phyloP scores from a whole-genome alignment of 345 rosid species.

The Turnera subulata region DNA sequence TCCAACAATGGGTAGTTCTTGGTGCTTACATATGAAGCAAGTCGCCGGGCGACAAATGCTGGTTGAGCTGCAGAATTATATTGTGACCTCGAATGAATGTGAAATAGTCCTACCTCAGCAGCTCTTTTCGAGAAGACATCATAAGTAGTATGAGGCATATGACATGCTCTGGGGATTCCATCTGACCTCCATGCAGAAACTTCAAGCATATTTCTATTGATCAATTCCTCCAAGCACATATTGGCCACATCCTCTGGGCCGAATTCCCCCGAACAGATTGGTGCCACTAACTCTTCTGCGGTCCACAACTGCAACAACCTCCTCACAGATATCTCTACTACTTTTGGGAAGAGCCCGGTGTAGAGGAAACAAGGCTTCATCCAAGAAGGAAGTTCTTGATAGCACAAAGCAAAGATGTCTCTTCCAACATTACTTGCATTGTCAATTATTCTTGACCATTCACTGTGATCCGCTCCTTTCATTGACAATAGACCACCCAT shows the following conservation, averaged over 20 bases:
- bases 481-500: slow-evolving; percentile 4
- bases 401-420: slow-evolving; percentile 1
- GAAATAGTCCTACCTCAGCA: slow-evolving; percentile 3
- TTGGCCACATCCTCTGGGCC: slow-evolving; percentile 14
- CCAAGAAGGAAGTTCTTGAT: slow-evolving; percentile 1
- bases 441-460: slow-evolving; percentile 8
- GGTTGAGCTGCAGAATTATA: background rate
- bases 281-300: slow-evolving; percentile 26
- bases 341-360: slow-evolving; percentile 31
- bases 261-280: background rate
- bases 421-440: background rate
- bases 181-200: slow-evolving; percentile 24
- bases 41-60: slow-evolving; percentile 6
- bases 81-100: slow-evolving; percentile 5
- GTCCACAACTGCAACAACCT: slow-evolving; percentile 34
- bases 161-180: slow-evolving; percentile 32
- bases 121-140: slow-evolving; percentile 15
- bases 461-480: background rate
- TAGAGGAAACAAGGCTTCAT: slow-evolving; percentile 27
- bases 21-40: slow-evolving; percentile 13
- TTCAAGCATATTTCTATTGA: slow-evolving; percentile 19
- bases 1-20: background rate
- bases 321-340: slow-evolving; percentile 26
- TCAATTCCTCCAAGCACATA: slow-evolving; percentile 14
- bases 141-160: background rate